Evolutionary conservation across 2,329 filamentous ascomycete species (phyloP).

Genomic region (Camptophora hylomeconis): DNA sequence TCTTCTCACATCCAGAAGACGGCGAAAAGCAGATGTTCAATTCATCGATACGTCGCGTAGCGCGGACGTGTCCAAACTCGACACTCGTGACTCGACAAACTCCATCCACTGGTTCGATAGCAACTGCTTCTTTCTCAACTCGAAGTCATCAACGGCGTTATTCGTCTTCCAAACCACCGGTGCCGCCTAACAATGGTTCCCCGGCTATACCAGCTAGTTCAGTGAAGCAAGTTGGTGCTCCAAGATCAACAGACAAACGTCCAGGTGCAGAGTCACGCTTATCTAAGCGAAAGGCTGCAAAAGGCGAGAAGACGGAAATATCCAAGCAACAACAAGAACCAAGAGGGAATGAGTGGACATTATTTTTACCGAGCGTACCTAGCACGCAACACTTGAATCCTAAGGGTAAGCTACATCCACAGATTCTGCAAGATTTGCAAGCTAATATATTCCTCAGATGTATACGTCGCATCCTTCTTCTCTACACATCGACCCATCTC

Average conservation of each 20-base stretch:
- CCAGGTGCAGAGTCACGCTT: conserved; percentile 15
- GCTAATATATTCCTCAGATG: conserved; percentile 41
- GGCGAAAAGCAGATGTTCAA: conserved; percentile 26
- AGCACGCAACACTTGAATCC: conserved; percentile 36
- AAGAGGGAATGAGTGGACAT: conserved; percentile 14
- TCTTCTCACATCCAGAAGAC: conserved; percentile 1
- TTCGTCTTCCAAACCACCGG: conserved; percentile 35
- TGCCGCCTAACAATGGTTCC: conserved; percentile 33
- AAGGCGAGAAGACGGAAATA: conserved; percentile 18
- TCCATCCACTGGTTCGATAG: conserved; percentile 22
- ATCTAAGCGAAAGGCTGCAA: conserved; percentile 13
- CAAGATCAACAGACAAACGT: conserved; percentile 14
- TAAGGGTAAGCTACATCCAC: conserved; percentile 25
- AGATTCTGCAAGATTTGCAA: not conserved
- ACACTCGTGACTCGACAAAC: conserved; percentile 22
- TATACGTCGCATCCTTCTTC: conserved; percentile 86
- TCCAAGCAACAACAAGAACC: conserved; percentile 6
- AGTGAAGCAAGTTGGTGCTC: conserved; percentile 16
- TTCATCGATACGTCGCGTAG: conserved; percentile 32
- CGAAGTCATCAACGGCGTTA: conserved; percentile 32
- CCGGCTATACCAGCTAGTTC: conserved; percentile 14
- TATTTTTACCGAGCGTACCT: conserved; percentile 34
- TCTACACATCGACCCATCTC: conserved; percentile 91
- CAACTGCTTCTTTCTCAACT: conserved; percentile 22
- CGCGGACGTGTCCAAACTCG: conserved; percentile 24